Evolutionary conservation across 192 early-diverging fungal genomes (phyloP).

Genomic region (Phlyctochytrium arcticum): DNA sequence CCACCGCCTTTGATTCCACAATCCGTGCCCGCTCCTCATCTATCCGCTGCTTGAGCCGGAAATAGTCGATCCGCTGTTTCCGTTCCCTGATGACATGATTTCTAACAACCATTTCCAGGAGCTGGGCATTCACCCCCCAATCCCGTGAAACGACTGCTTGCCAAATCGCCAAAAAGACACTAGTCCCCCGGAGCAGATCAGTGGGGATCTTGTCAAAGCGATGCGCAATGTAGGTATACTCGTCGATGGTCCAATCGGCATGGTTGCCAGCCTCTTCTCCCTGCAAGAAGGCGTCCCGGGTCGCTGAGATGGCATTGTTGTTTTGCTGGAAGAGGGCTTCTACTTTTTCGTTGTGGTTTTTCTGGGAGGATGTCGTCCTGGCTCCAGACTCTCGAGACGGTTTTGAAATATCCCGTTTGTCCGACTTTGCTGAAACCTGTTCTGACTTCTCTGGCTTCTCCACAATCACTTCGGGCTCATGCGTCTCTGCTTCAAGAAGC

Average conservation of each 20-base stretch:
- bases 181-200: not conserved
- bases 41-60: not conserved
- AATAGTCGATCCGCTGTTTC: not conserved
- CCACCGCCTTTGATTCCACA: not conserved
- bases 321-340: not conserved
- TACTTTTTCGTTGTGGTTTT: not conserved
- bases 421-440: too few relatives aligned
- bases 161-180: too few relatives aligned
- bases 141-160: too few relatives aligned
- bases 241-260: not conserved
- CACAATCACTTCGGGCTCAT: not conserved
- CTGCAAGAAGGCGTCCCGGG: too few relatives aligned
- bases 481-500: too few relatives aligned
- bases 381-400: too few relatives aligned
- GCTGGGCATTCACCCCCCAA: not conserved
- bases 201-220: not conserved
- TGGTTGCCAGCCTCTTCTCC: not conserved
- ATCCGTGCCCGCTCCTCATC: too few relatives aligned
- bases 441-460: too few relatives aligned
- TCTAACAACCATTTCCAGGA: not conserved
- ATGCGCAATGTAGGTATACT: not conserved
- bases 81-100: not conserved
- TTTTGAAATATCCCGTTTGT: too few relatives aligned
- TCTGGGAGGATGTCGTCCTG: not conserved
- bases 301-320: too few relatives aligned